Conservation (phyloP, 78 protist genomes). For the Polysphondylium violaceum region DNA sequence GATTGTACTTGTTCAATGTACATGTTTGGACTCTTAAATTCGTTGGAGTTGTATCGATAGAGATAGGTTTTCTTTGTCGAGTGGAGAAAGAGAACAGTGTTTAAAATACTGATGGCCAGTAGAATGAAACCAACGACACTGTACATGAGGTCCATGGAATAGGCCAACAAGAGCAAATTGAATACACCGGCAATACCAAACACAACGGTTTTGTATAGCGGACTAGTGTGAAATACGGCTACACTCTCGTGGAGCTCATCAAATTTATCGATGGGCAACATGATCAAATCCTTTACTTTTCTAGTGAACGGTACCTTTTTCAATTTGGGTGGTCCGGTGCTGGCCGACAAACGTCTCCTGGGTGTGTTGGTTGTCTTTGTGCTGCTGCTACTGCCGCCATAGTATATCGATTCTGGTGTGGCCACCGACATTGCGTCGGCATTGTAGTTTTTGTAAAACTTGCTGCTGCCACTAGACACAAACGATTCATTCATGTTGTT, state of each 20-base stretch:
- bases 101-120: background rate
- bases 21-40: constrained; percentile 60
- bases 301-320: background rate
- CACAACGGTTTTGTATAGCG: background rate
- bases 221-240: background rate
- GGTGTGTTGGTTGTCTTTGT: background rate
- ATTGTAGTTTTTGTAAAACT: background rate
- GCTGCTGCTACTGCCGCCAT: background rate
- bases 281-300: constrained; percentile 17
- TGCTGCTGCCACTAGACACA: background rate
- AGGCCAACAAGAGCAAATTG: constrained; percentile 20
- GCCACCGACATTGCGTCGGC: background rate
- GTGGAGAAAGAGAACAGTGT: constrained; percentile 7
- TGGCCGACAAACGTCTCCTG: background rate
- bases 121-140: constrained; percentile 8
- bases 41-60: constrained; percentile 28
- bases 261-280: constrained; percentile 41
- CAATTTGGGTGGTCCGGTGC: constrained; percentile 26
- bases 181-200: constrained; percentile 13
- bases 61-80: constrained; percentile 26
- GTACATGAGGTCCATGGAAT: constrained; percentile 35
- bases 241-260: constrained; percentile 23
- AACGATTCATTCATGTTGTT: constrained; percentile 24
- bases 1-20: constrained; percentile 22
- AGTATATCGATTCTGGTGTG: constrained; percentile 20